Base-by-base conservation (phyloP, 805 yeast species). In the Candida awuae region DNA sequence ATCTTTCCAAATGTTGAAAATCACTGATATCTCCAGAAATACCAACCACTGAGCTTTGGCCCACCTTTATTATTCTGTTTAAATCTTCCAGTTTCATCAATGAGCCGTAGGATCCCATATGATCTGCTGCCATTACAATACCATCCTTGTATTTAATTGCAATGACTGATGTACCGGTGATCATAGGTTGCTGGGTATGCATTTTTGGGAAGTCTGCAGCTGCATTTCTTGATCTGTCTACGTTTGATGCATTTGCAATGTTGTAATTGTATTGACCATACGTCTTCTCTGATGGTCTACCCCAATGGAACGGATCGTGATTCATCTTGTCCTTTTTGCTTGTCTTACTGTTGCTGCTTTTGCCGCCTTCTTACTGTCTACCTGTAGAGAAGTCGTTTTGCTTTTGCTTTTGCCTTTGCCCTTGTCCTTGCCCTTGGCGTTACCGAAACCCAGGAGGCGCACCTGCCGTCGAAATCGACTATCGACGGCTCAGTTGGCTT, bases 261-360 rank as follows among this genome's bases (percentile, higher is more conserved):
- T 71, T 61, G 40, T 69, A 70, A 59, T 82, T 84, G 66, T 88
- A 92, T 7, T 66, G 58, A 14, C 98, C 98, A 54, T 92, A 92
- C 1, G 78, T 71, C 32, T 73, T 76, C 57, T 83, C 78, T 29
- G 81, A 70, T 43, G 97, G 97, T 65, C 97, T 84, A 17, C 97
- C 98, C 98, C 98, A 90, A 51, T 72, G 71, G 53, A 70, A 78
- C 47, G 96, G 97, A 70, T 83, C 84, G 85, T 92, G 97, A 55
- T 90, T 84, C 98, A 90, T 92, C 16, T 20, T 13, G 29, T 6
- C n/a, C 10, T 25, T 12, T 25, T 4, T 6, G 28, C 4, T 13
- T 25, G 10, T 8, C 10, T 22, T 22, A 8, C 25, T 8, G 25
- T 10, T 8, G 25, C 25, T 8, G 25, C 25, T 22, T 10, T 22